Evolutionary conservation across 2,329 filamentous ascomycete genomes (phyloP).

Genomic region (Endocalyx cinctus): DNA sequence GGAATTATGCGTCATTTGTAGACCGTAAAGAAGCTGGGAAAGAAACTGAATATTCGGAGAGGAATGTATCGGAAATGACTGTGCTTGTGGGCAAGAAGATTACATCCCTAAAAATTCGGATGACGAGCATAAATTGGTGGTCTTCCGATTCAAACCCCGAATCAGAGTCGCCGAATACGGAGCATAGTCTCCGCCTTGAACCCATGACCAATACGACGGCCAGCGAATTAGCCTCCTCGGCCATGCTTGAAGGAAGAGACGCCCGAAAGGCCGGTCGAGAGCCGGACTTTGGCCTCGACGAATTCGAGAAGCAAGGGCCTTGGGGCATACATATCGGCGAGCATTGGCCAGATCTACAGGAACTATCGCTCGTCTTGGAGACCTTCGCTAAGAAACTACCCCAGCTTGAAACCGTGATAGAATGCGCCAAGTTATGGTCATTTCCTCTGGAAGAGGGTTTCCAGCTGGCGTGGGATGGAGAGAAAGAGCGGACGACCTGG

Average conservation of each 20-base stretch:
- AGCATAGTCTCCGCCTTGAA: constrained; percentile 17
- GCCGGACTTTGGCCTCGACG: constrained; percentile 20
- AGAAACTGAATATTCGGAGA: too few species aligned
- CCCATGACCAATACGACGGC: constrained; percentile 22
- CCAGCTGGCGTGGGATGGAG: constrained; percentile 17
- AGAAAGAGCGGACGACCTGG: constrained; percentile 6
- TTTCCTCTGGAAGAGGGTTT: constrained; percentile 17
- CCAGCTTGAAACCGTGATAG: constrained; percentile 18
- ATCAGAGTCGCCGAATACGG: background rate
- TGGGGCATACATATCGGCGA: constrained; percentile 21
- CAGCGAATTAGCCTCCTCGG: constrained; percentile 4
- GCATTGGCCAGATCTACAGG: constrained; percentile 21
- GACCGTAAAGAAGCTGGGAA: constrained; percentile 3
- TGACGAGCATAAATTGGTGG: constrained; percentile 24
- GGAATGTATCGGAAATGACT: too few species aligned
- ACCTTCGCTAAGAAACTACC: constrained; percentile 17
- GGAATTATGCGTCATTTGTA: constrained; percentile 14
- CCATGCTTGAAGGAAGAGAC: constrained; percentile 20
- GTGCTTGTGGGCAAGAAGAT: constrained; percentile 12
- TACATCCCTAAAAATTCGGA: constrained; percentile 19
- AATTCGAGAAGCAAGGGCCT: constrained; percentile 16
- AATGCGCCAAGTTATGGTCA: constrained; percentile 23
- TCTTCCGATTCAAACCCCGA: constrained; percentile 5
- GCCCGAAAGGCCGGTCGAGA: constrained; percentile 17
- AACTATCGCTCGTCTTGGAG: constrained; percentile 20